Evolutionary conservation across 2,329 filamentous ascomycete species (phyloP).

Genomic region (Colletotrichum sp.): DNA sequence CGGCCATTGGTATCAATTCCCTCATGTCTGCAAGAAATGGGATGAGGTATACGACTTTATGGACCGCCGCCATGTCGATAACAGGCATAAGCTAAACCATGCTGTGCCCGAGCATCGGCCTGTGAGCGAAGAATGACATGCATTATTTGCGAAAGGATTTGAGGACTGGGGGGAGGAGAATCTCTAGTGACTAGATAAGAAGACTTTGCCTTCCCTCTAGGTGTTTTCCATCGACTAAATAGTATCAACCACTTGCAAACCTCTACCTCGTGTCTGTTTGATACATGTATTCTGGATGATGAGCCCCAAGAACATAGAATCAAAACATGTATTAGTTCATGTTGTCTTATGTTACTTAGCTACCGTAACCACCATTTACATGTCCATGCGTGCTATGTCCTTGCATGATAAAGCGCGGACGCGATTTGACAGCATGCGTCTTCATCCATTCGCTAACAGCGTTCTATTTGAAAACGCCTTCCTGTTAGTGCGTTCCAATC

Average conservation of each 20-base stretch:
- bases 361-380: not conserved
- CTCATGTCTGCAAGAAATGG: not conserved
- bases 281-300: not conserved
- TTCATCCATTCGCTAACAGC: not conserved
- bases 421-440: not conserved
- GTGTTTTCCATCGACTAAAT: not conserved
- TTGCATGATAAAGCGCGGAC: not conserved
- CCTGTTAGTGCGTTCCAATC: not conserved
- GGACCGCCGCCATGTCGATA: not conserved
- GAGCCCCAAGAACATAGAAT: not conserved
- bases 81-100: not conserved
- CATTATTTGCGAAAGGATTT: accelerated
- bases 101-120: not conserved
- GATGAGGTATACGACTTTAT: not conserved
- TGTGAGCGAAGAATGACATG: not conserved
- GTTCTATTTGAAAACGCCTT: not conserved
- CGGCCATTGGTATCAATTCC: not conserved
- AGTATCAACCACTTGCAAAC: not conserved
- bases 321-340: not conserved
- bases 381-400: not conserved
- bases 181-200: not conserved
- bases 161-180: not conserved
- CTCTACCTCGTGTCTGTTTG: not conserved
- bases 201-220: not conserved
- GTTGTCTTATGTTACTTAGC: not conserved